Conservation (phyloP, 495 filamentous ascomycete genomes). For the Aspergillus wentii region DNA sequence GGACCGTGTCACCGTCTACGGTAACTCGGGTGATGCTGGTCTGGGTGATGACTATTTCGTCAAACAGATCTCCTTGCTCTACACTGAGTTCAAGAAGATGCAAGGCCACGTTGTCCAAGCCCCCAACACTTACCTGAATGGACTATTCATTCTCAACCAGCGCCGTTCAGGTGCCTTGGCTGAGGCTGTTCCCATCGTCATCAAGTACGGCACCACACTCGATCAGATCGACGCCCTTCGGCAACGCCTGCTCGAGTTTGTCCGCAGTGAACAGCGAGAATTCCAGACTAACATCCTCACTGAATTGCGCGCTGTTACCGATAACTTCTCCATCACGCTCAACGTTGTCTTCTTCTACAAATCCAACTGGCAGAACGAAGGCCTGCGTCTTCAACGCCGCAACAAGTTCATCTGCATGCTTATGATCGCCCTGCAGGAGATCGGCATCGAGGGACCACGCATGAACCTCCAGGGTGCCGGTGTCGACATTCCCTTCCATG, state of each 20-base stretch:
- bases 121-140: constrained; percentile 90
- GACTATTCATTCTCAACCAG: constrained; percentile 91
- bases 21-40: constrained; percentile 73
- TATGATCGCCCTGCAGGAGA: constrained; percentile 79
- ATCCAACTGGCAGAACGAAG: constrained; percentile 89
- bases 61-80: constrained; percentile 89
- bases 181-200: constrained; percentile 76
- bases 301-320: constrained; percentile 65
- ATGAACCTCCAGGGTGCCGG: constrained; percentile 67
- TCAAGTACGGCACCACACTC: constrained; percentile 86
- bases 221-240: constrained; percentile 84
- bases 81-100: constrained; percentile 98
- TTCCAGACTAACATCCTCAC: constrained; percentile 89
- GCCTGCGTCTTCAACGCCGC: constrained; percentile 79
- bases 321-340: constrained; percentile 70
- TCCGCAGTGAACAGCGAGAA: constrained; percentile 81
- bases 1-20: constrained; percentile 87
- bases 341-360: constrained; percentile 99
- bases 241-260: constrained; percentile 78
- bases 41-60: constrained; percentile 93
- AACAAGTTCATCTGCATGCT: constrained; percentile 95
- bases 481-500: constrained; percentile 54
- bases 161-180: constrained; percentile 83
- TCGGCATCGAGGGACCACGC: constrained; percentile 83
- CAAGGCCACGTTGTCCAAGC: constrained; percentile 94